Percentiles rank a stretch among this genome's conserved stretches.
Conservation (phyloP, 768 basidiomycete species). For the button mushroom (Agaricus bisporus) region DNA sequence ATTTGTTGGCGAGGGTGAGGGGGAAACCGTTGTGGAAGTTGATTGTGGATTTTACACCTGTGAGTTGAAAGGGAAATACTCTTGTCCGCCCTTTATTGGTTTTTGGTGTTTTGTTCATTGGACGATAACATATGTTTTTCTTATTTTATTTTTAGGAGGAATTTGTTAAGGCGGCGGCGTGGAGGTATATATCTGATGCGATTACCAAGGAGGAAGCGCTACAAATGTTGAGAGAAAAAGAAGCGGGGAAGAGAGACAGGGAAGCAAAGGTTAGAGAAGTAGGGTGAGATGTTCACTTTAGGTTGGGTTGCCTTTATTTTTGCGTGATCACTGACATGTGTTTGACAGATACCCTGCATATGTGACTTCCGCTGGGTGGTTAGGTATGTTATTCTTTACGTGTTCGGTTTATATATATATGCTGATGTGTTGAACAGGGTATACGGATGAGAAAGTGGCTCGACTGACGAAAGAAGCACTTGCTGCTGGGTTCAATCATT, state of each 20-base stretch:
- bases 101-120: too few species aligned
- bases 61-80: constrained; percentile 8
- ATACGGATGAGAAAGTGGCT: constrained; percentile 87
- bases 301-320: background rate
- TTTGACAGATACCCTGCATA: constrained; percentile 79
- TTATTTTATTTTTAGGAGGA: constrained; percentile 47
- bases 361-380: constrained; percentile 91
- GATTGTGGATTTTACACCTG: constrained; percentile 84
- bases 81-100: too few species aligned
- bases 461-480: constrained; percentile 84
- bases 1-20: constrained; percentile 77
- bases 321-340: background rate
- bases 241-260: constrained; percentile 69
- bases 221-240: constrained; percentile 71
- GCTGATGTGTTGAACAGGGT: constrained; percentile 38
- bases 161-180: constrained; percentile 69
- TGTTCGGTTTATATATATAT: constrained; percentile 34
- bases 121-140: background rate
- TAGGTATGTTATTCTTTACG: constrained; percentile 42
- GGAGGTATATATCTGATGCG: constrained; percentile 89
- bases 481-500: constrained; percentile 89
- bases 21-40: constrained; percentile 93
- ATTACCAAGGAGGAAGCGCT: constrained; percentile 90
- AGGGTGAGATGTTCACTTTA: constrained; percentile 36
- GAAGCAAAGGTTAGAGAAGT: constrained; percentile 67